These are phyloP conservation scores for Citrus glauca DNA, from an alignment of 345 rosid genomes.

Conservation along the genomic window DNA sequence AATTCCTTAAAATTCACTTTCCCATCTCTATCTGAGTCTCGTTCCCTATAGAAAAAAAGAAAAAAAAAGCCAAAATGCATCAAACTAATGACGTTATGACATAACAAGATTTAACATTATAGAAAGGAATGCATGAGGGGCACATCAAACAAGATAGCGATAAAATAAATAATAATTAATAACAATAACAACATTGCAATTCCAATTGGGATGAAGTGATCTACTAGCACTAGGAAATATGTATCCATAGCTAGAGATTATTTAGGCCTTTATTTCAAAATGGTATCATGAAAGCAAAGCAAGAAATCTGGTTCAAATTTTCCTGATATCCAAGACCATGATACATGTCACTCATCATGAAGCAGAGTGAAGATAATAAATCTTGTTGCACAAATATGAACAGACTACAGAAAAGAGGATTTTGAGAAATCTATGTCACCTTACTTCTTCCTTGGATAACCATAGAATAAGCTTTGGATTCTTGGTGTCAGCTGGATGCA, in stretches of 20 bases:
- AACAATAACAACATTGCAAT: not conserved
- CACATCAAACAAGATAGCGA: not conserved
- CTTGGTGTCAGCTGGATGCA: slow-evolving; percentile 96
- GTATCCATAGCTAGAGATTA: not conserved
- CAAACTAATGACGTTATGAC: not conserved
- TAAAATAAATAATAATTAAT: not conserved
- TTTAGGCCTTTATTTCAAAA: not conserved
- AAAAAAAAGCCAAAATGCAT: slow-evolving; percentile 3
- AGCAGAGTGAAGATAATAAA: not conserved
- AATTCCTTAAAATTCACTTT: slow-evolving; percentile 78
- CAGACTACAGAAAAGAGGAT: not conserved
- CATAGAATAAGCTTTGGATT: slow-evolving; percentile 69
- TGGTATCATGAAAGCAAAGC: not conserved
- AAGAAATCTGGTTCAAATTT: not conserved
- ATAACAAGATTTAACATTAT: not conserved
- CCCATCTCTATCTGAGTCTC: slow-evolving; percentile 92
- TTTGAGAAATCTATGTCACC: slow-evolving; percentile 39
- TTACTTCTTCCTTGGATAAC: slow-evolving; percentile 95
- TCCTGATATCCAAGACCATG: not conserved
- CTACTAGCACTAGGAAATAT: not conserved
- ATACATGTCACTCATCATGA: not conserved
- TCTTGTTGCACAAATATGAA: not conserved
- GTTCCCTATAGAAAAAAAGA: slow-evolving; percentile 51
- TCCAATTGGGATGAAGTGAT: not conserved
- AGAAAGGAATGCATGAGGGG: not conserved